Conservation (phyloP, 164 flowering plant species). For the Pachysandra terminalis region DNA sequence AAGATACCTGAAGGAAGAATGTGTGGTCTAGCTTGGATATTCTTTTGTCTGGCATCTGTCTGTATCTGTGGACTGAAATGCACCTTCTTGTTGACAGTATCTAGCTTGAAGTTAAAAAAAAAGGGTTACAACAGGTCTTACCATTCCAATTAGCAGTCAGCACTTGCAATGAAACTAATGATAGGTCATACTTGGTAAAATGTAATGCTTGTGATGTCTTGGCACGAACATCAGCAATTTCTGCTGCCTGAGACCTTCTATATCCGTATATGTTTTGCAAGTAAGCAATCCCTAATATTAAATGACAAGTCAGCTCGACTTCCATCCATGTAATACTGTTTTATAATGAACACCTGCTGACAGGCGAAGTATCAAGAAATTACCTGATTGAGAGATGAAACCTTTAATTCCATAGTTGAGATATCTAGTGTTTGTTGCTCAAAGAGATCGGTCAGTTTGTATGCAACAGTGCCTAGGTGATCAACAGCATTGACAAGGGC, state of each 20-base stretch:
- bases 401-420: slow-evolving; percentile 63
- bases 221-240: slow-evolving; percentile 66
- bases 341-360: background rate
- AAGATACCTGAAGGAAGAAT: slow-evolving; percentile 63
- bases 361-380: background rate
- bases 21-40: slow-evolving; percentile 48
- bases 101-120: slow-evolving; percentile 30
- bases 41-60: slow-evolving; percentile 50
- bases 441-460: slow-evolving; percentile 80
- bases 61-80: slow-evolving; percentile 66
- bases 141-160: background rate
- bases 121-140: slow-evolving; percentile 1
- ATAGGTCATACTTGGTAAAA: slow-evolving; percentile 69
- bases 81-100: slow-evolving; percentile 72
- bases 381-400: slow-evolving; percentile 82
- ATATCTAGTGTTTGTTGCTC: slow-evolving; percentile 76
- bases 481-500: slow-evolving; percentile 98
- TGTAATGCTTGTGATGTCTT: slow-evolving; percentile 93
- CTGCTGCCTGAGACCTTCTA: slow-evolving; percentile 89
- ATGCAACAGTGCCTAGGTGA: slow-evolving; percentile 98
- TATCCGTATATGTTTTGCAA: slow-evolving; percentile 69
- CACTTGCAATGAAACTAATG: slow-evolving; percentile 1
- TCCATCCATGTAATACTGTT: background rate
- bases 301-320: slow-evolving; percentile 18
- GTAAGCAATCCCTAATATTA: slow-evolving; percentile 65